Percentiles rank a stretch among this genome's conserved stretches.
Conservation (phyloP, 345 rosid genomes). For the Leavenworthia alabamica region DNA sequence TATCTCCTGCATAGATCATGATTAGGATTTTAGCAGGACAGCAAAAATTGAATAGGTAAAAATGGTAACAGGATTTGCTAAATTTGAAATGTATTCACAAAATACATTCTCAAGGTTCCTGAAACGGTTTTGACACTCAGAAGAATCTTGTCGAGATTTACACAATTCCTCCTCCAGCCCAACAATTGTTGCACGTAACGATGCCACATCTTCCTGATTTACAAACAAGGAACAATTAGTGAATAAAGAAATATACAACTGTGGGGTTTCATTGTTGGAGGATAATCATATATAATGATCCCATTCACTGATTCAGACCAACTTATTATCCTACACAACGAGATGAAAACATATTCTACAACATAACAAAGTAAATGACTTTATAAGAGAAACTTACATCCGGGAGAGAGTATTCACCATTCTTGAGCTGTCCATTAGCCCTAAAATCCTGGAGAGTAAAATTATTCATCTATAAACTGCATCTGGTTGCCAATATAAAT, state of each 20-base stretch:
- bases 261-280: background rate
- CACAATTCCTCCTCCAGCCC: constrained; percentile 73
- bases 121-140: constrained; percentile 47
- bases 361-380: constrained; percentile 1
- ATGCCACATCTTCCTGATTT: constrained; percentile 63
- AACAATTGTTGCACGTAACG: constrained; percentile 59
- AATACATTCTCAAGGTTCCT: constrained; percentile 72
- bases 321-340: background rate
- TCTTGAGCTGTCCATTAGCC: constrained; percentile 45
- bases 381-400: constrained; percentile 45
- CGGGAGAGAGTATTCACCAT: constrained; percentile 38
- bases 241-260: constrained; percentile 13
- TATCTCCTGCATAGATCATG: constrained; percentile 55
- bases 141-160: constrained; percentile 64
- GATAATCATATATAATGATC: background rate
- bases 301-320: background rate
- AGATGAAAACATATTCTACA: constrained; percentile 3
- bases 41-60: background rate
- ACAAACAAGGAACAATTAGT: constrained; percentile 15
- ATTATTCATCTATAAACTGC: background rate
- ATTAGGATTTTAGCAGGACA: constrained; percentile 4
- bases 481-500: constrained; percentile 5
- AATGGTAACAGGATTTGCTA: background rate
- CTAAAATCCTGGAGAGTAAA: constrained; percentile 45
- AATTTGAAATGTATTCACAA: constrained; percentile 13